Percentiles rank a stretch among this genome's conserved stretches.
phyloP scores from a whole-genome alignment of 2,329 filamentous ascomycete species.

The Magnaporthiopsis incrustans region DNA sequence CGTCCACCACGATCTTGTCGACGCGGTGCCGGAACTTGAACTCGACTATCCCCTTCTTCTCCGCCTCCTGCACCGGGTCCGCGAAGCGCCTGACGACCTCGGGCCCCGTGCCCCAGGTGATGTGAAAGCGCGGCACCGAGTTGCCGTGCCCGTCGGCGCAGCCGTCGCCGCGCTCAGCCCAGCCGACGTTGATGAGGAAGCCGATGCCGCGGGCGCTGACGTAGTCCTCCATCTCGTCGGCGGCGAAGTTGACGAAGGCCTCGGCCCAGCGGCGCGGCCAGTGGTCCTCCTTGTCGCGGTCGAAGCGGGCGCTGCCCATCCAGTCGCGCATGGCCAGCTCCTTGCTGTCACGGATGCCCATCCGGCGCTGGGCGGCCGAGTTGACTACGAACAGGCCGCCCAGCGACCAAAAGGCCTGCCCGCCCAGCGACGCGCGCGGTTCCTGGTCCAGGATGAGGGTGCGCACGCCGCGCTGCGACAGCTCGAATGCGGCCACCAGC shows the following conservation, averaged over 20 bases:
- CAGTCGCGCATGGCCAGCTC: constrained; percentile 52
- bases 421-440: constrained; percentile 46
- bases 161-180: constrained; percentile 54
- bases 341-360: constrained; percentile 50
- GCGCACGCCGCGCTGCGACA: constrained; percentile 40
- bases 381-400: constrained; percentile 54
- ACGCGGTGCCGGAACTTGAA: constrained; percentile 51
- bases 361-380: constrained; percentile 46
- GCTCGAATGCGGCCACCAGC: constrained; percentile 52
- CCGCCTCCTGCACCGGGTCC: constrained; percentile 46
- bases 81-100: constrained; percentile 50
- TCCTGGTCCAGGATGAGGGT: constrained; percentile 51
- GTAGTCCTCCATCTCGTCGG: constrained; percentile 50
- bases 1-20: constrained; percentile 47
- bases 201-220: constrained; percentile 43
- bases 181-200: constrained; percentile 47
- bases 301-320: constrained; percentile 49
- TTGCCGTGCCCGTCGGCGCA: constrained; percentile 51
- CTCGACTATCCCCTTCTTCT: constrained; percentile 41
- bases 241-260: constrained; percentile 54
- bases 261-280: constrained; percentile 57
- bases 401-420: constrained; percentile 57
- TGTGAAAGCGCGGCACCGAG: constrained; percentile 54
- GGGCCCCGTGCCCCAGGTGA: constrained; percentile 54
- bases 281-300: constrained; percentile 43